Conservation (phyloP, 371 early-diverging fungal species). For the Lichtheimia corymbifera region DNA sequence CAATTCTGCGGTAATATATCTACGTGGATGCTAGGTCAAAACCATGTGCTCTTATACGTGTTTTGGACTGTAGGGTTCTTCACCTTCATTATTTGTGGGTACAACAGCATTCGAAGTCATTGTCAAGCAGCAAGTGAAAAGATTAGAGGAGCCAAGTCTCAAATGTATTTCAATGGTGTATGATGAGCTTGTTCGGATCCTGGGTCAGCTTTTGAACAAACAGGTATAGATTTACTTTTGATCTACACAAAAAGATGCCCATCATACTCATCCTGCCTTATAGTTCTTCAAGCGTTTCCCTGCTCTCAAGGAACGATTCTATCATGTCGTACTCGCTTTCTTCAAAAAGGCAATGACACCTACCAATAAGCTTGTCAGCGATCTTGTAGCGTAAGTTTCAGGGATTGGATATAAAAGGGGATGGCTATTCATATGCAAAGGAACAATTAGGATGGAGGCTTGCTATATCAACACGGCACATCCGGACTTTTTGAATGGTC, state of each 20-base stretch:
- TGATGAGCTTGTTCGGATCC: slow-evolving; percentile 94
- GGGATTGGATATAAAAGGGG: neutral
- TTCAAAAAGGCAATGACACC: slow-evolving; percentile 88
- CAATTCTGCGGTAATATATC: slow-evolving; percentile 84
- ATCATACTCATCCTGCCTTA: neutral
- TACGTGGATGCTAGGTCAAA: too few species aligned
- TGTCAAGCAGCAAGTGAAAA: slow-evolving; percentile 95
- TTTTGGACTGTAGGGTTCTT: slow-evolving; percentile 71
- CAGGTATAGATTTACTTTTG: slow-evolving; percentile 47
- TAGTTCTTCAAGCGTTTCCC: slow-evolving; percentile 94
- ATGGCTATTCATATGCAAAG: neutral
- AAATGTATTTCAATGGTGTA: slow-evolving; percentile 93
- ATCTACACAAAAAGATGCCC: neutral
- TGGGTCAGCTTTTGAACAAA: slow-evolving; percentile 87
- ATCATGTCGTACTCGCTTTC: slow-evolving; percentile 87
- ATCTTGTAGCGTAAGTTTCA: slow-evolving; percentile 75
- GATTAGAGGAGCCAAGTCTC: slow-evolving; percentile 94
- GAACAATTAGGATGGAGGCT: slow-evolving; percentile 78
- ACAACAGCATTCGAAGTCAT: slow-evolving; percentile 98
- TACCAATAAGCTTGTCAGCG: slow-evolving; percentile 93
- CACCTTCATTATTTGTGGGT: slow-evolving; percentile 95
- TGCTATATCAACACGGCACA: slow-evolving; percentile 98
- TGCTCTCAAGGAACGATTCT: slow-evolving; percentile 86
- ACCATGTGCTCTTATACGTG: too few species aligned
- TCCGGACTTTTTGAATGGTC: slow-evolving; percentile 97